A percentile compares a stretch with the other conserved stretches of the same genome.
Conservation (phyloP, 768 basidiomycete species). For the Mrakia gelida region DNA sequence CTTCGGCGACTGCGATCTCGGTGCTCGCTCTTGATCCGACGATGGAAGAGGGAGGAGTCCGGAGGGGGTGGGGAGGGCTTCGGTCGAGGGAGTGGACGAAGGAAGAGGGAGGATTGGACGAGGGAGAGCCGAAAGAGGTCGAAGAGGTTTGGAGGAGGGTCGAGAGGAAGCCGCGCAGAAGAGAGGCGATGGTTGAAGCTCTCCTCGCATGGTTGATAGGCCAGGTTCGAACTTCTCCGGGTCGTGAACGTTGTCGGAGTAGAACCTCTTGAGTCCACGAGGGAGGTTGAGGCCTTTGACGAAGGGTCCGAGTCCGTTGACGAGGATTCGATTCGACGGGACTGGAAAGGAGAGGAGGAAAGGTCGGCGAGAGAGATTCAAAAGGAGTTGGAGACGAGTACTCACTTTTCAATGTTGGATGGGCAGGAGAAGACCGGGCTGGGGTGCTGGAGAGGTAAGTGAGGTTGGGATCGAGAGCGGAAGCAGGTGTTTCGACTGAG, state of each 20-base stretch:
- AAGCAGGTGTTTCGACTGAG: background rate
- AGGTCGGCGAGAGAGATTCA: background rate
- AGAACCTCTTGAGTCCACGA: background rate
- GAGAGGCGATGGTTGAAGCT: background rate
- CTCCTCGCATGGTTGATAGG: background rate
- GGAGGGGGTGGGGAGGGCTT: too few species aligned
- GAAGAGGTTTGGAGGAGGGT: background rate
- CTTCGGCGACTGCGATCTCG: too few species aligned
- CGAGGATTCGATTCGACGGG: background rate
- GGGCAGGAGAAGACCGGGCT: background rate
- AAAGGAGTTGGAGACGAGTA: background rate
- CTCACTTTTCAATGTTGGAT: background rate
- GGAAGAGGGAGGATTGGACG: background rate
- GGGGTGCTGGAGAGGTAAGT: background rate
- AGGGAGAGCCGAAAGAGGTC: background rate
- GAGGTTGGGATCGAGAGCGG: background rate
- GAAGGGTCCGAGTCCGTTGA: background rate
- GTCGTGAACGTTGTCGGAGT: background rate
- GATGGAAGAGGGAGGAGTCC: too few species aligned
- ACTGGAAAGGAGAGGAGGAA: background rate
- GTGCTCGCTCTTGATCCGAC: too few species aligned
- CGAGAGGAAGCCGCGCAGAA: background rate
- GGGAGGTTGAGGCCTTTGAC: background rate
- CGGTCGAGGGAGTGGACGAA: background rate
- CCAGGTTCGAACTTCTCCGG: background rate